Evolutionary conservation across 495 filamentous ascomycete genomes (phyloP).

Genomic region (Wilcoxina mikolae): DNA sequence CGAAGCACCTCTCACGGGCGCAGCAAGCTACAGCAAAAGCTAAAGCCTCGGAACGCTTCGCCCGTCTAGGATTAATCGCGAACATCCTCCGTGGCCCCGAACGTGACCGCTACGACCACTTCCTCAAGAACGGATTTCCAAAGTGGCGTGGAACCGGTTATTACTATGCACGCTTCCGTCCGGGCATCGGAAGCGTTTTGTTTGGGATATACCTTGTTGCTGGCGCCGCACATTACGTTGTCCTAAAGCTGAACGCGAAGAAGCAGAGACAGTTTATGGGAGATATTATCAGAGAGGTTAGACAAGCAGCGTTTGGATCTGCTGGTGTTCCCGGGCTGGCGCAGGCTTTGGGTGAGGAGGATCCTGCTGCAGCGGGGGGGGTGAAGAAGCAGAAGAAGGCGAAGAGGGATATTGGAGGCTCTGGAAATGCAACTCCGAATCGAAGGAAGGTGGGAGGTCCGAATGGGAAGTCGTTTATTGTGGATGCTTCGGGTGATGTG

Average conservation of each 20-base stretch:
- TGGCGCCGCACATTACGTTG: conserved; percentile 71
- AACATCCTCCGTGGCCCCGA: conserved; percentile 66
- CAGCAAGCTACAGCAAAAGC: conserved; percentile 64
- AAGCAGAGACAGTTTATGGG: conserved; percentile 81
- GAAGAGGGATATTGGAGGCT: conserved; percentile 27
- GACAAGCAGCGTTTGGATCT: conserved; percentile 78
- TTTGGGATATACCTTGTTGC: conserved; percentile 68
- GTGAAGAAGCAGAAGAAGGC: conserved; percentile 37
- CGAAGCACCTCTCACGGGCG: conserved; percentile 37
- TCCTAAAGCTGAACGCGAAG: conserved; percentile 69
- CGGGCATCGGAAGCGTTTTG: conserved; percentile 72
- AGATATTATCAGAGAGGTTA: conserved; percentile 77
- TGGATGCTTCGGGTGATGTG: conserved; percentile 81
- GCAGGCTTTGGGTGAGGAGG: conserved; percentile 29
- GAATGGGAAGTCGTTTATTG: conserved; percentile 88
- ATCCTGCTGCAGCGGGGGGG: conserved; percentile 26
- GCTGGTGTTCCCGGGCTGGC: conserved; percentile 31
- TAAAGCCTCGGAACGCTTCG: conserved; percentile 61
- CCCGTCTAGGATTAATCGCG: conserved; percentile 65
- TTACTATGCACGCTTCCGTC: conserved; percentile 87
- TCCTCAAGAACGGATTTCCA: conserved; percentile 86
- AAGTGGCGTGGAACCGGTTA: conserved; percentile 94
- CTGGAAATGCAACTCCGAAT: conserved; percentile 39
- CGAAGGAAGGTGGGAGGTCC: conserved; percentile 69
- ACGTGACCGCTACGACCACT: conserved; percentile 87